Evolutionary conservation across 2,329 filamentous ascomycete species (phyloP), one percentile per base, ranked within the genome.

Genomic region (Calonectria naviculata): DNA sequence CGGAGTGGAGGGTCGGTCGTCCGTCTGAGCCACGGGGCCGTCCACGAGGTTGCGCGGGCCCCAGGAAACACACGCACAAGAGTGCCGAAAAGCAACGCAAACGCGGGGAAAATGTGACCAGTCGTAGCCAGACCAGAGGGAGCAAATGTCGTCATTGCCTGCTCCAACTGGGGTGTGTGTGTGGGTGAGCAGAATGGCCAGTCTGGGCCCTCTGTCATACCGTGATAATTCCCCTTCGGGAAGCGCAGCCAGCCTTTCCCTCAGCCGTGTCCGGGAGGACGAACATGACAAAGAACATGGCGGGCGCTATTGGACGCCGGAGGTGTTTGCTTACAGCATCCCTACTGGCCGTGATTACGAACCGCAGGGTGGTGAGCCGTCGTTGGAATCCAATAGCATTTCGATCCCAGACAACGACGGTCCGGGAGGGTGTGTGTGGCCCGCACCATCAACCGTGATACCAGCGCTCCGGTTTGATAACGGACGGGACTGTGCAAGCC

Each of bases 1-100:
- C 47, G 49, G 65, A 41, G 49, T 29, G 36, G 65, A 63, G 56
- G 73, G 71, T 62, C 65, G 71, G 74, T 69, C 73, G 74, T 60
- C 72, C 49, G 75, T 70, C 74, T 73, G 65, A 74, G 74, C 71
- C 75, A 77, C 75, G 74, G 46, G 75, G 49, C 63, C 65, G 49
- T 61, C 17, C 58, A 44, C 68, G 36, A 68, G 72, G 67, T 52
- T 68, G 71, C 70, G 47, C 46, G 21, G 56, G 29, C 31, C 56
- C 34, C 34, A 24, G 36, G 34, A 54, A 36, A 21, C 36, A n/a
- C 19, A 29, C 15, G 7, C 21, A 10, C n/a, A 13, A 31, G 36
- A 47, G 15, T 28, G 49, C 24, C 49, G 29, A 56, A 56, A 5
- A 24, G 56, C 41, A 21, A 72, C 62, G 62, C 52, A 65, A 61